These are phyloP conservation scores for Melocanna baccifera DNA, from an alignment of 176 grass and related monocot genomes.

Conservation along the genomic window DNA sequence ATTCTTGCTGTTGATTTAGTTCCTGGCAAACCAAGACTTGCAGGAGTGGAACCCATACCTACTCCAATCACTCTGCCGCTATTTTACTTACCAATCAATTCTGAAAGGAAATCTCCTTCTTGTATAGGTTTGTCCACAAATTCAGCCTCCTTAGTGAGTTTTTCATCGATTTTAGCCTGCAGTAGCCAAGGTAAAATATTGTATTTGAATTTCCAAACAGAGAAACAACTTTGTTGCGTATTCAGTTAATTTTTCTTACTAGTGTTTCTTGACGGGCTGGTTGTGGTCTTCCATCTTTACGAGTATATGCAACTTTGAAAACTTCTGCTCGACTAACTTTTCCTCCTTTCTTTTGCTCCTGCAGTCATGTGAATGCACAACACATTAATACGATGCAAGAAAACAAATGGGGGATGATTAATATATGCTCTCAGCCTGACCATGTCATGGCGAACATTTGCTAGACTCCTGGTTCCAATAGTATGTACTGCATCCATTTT, in stretches of 20 bases:
- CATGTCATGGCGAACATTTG: not conserved
- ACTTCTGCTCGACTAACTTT: not conserved
- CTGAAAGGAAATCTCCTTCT: not conserved
- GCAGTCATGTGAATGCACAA: not conserved
- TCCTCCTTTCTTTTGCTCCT: not conserved
- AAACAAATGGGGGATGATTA: not conserved
- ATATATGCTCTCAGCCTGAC: not conserved
- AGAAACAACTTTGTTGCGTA: not conserved
- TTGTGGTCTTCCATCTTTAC: not conserved
- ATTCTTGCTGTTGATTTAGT: not conserved
- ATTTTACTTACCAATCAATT: not conserved
- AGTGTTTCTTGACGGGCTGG: not conserved
- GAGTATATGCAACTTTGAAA: not conserved
- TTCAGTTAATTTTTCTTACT: not conserved
- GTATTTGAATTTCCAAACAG: not conserved
- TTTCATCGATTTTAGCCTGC: not conserved
- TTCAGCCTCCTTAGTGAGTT: not conserved
- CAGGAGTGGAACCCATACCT: not conserved
- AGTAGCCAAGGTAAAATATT: not conserved
- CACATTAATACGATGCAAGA: not conserved
- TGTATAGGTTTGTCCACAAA: not conserved
- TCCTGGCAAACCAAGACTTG: not conserved
- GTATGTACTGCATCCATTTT: not conserved
- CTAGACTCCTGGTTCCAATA: not conserved
- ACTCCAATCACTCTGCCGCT: not conserved